Percentiles rank a stretch among this genome's conserved stretches.
These are phyloP conservation scores for Oryza meyeriana DNA, from an alignment of 176 grass and related monocot species.

Conservation along the genomic window DNA sequence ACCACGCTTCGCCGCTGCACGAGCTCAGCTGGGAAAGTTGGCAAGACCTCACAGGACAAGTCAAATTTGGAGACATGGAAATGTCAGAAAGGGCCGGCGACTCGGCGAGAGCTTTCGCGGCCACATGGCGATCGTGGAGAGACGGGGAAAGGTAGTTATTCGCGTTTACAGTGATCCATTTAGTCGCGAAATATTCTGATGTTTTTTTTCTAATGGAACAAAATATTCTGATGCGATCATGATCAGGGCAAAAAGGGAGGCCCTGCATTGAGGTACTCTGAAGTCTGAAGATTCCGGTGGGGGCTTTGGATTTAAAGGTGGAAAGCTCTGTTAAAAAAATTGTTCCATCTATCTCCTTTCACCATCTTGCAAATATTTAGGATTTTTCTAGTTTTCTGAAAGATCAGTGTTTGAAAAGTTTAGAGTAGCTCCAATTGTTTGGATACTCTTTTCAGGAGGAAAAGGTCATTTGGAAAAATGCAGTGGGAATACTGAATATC, in stretches of 20 bases:
- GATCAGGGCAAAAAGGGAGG: not conserved
- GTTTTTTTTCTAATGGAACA: not conserved
- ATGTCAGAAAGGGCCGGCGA: not conserved
- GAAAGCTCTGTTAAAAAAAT: not conserved
- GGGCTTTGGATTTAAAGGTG: not conserved
- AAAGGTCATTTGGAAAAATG: conserved; percentile 11
- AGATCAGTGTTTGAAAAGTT: conserved; percentile 3
- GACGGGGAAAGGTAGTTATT: not conserved
- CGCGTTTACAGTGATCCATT: not conserved
- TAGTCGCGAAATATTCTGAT: conserved; percentile 3
- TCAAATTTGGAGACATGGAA: conserved; percentile 25
- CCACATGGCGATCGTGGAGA: conserved; percentile 9
- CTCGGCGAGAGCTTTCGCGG: not conserved
- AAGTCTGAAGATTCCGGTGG: not conserved
- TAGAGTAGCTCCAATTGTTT: conserved; percentile 4
- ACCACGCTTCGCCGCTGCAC: not conserved
- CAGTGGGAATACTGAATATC: conserved; percentile 35
- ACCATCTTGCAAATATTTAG: not conserved
- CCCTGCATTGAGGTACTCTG: not conserved
- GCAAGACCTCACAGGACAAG: conserved; percentile 32
- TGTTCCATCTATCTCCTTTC: not conserved
- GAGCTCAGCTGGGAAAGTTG: conserved; percentile 15
- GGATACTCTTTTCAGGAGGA: not conserved
- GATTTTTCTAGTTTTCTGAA: not conserved
- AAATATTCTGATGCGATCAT: not conserved